Evolutionary conservation across 2,329 filamentous ascomycete genomes (phyloP), one percentile per base, ranked within the genome.

Genomic region (Paraconiothyrium brasiliense): DNA sequence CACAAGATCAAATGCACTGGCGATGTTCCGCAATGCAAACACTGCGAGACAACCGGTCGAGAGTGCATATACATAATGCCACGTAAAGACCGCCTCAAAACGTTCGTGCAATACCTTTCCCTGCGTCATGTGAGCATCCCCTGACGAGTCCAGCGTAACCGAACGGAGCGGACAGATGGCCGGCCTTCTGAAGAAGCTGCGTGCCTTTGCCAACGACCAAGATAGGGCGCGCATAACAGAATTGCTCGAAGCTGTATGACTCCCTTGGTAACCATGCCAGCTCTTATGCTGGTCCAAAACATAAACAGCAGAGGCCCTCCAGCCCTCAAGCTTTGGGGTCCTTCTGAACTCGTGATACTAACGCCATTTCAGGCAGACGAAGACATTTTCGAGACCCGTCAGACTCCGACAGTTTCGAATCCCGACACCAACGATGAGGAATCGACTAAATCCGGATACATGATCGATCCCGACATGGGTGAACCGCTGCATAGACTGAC

Each of bases 1-100:
- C 73, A 78, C 52, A 81, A 81, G 67, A 77, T 79, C 66, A 80
- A 79, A 61, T 81, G 78, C 63, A 75, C 76, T 44, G 79, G 79
- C 27, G 70, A 76, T 49, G 71, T 65, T 41, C 79, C 79, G 27
- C 55, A 62, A 6, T 80, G 79, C 62, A 73, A 74, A 48, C 77
- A 79, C 46, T 81, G 79, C 65, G 69, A 71, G 50, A 66, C 70
- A 32, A 70, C 69, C 9, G 67, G 61, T 39, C 71, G 74, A 50
- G 69, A 72, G n/a, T 81, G 79, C 60, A 67, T 76, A 22, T 81
- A 81, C 66, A 73, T 75, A 32, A 68, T 79, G 66, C 74, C 76
- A 9, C 76, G 78, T 20, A 73, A 77, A 58, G 78, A 81, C 56
- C 68, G 69, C n/a, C 56, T 77, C 50, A 80, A 77, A 57, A 72